Conservation (phyloP, 805 yeast species). For the Wickerhamiella spandovensis region DNA sequence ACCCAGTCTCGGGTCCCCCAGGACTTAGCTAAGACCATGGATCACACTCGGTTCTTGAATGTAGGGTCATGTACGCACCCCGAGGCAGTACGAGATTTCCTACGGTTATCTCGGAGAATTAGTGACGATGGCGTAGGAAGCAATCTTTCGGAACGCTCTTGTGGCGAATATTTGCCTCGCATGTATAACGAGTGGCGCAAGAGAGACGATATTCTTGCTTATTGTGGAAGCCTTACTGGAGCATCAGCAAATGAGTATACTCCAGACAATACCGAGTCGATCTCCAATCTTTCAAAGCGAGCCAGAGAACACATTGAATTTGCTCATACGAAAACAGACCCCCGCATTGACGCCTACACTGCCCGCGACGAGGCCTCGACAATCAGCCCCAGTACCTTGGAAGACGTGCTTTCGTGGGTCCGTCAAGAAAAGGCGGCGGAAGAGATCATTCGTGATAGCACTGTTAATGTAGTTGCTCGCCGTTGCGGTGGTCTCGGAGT, state of each 20-base stretch:
- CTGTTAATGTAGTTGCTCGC: slow-evolving; percentile 6
- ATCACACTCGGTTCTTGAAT: slow-evolving; percentile 4
- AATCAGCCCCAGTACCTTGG: background rate
- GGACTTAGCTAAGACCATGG: background rate
- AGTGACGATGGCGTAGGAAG: slow-evolving; percentile 22
- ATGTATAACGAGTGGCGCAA: slow-evolving; percentile 13
- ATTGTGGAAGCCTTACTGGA: slow-evolving; percentile 8
- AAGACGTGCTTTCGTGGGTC: background rate
- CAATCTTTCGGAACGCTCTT: slow-evolving; percentile 17
- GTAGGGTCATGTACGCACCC: slow-evolving; percentile 17
- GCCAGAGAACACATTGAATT: slow-evolving; percentile 16
- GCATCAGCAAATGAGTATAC: background rate
- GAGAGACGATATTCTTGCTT: slow-evolving; percentile 12
- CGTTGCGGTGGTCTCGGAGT: slow-evolving; percentile 9
- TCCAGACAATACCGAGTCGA: slow-evolving; percentile 3
- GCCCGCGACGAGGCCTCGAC: slow-evolving; percentile 14
- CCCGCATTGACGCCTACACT: slow-evolving; percentile 18
- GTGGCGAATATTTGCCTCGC: slow-evolving; percentile 10
- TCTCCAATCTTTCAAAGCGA: slow-evolving; percentile 13
- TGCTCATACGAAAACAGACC: slow-evolving; percentile 13
- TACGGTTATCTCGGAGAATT: slow-evolving; percentile 18
- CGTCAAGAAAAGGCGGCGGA: slow-evolving; percentile 1
- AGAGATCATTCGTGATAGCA: slow-evolving; percentile 12
- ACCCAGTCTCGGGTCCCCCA: too few relatives aligned
- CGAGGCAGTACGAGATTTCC: slow-evolving; percentile 17